Evolutionary conservation across 2,329 filamentous ascomycete species (phyloP).

Genomic region (Hymenoscyphus repandus): DNA sequence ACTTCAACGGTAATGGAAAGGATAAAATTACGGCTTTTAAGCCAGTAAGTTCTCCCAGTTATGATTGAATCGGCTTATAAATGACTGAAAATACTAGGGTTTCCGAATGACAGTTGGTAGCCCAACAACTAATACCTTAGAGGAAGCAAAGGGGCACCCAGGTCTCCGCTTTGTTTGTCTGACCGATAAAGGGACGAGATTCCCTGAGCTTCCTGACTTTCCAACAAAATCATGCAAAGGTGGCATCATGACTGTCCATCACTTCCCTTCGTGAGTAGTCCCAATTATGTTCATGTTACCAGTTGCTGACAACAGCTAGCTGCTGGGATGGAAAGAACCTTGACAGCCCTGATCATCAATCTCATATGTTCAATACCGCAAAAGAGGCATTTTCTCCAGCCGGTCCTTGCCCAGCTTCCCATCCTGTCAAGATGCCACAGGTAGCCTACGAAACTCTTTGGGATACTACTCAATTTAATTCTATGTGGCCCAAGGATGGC

Average conservation of each 20-base stretch:
- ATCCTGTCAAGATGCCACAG: conserved; percentile 50
- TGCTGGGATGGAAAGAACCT: conserved; percentile 57
- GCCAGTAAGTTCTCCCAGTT: conserved; percentile 34
- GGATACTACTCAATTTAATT: conserved; percentile 35
- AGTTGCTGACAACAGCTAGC: conserved; percentile 1
- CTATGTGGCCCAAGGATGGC: conserved; percentile 11
- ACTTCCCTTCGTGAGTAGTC: conserved; percentile 42
- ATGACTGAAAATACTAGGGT: conserved; percentile 41
- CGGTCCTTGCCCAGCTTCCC: conserved; percentile 43
- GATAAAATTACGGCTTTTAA: conserved; percentile 43
- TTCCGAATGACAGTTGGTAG: conserved; percentile 63
- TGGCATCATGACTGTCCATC: conserved; percentile 46
- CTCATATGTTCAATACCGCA: conserved; percentile 48
- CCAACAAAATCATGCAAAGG: conserved; percentile 48
- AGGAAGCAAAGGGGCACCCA: conserved; percentile 27
- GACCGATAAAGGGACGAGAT: conserved; percentile 31
- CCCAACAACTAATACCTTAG: conserved; percentile 44
- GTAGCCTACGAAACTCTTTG: conserved; percentile 56
- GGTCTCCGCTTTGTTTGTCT: conserved; percentile 54
- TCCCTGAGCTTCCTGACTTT: conserved; percentile 42
- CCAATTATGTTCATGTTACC: not conserved
- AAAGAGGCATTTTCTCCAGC: conserved; percentile 33
- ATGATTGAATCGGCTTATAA: not conserved
- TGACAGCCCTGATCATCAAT: conserved; percentile 43
- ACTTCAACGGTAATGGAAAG: conserved; percentile 35